phyloP scores from a whole-genome alignment of 2,329 filamentous ascomycete genomes.

The Dryadomyces quercus-mongolicae region DNA sequence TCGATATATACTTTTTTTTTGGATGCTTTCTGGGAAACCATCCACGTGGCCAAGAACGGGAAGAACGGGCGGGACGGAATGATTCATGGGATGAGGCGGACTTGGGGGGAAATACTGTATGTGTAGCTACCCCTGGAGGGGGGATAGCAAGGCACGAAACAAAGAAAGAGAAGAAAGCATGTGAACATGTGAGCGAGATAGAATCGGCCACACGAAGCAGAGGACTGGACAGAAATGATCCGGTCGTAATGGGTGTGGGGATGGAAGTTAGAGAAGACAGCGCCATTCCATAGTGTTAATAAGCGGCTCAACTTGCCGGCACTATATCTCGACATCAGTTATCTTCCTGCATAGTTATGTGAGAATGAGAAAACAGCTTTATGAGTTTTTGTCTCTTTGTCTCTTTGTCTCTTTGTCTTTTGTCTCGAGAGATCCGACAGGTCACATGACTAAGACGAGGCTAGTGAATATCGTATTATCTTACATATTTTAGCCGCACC shows the following conservation, averaged over 20 bases:
- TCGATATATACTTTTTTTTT: slow-evolving; percentile 2
- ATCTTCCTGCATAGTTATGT: too few species aligned
- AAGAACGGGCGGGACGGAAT: not conserved
- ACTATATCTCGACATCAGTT: not conserved
- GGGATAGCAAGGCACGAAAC: not conserved
- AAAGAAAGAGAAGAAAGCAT: not conserved
- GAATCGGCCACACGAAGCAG: not conserved
- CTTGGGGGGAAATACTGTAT: not conserved
- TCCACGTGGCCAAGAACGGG: not conserved
- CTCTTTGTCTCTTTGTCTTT: not conserved
- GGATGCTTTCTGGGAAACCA: slow-evolving; percentile 3
- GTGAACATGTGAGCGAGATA: not conserved
- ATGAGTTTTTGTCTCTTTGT: not conserved
- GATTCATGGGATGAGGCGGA: not conserved
- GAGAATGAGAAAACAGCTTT: not conserved
- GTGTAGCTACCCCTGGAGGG: too few species aligned
- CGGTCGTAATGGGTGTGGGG: slow-evolving; percentile 12
- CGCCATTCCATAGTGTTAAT: not conserved
- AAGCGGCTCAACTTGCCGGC: slow-evolving; percentile 1
- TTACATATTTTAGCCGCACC: not conserved
- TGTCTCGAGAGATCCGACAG: too few species aligned
- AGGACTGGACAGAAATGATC: not conserved
- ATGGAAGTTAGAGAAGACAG: not conserved
- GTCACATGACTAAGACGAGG: not conserved
- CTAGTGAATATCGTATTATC: not conserved